These are phyloP conservation scores for Papiliotrema terrestris DNA, from an alignment of 1,284 basidiomycete genomes.

Conservation along the genomic window DNA sequence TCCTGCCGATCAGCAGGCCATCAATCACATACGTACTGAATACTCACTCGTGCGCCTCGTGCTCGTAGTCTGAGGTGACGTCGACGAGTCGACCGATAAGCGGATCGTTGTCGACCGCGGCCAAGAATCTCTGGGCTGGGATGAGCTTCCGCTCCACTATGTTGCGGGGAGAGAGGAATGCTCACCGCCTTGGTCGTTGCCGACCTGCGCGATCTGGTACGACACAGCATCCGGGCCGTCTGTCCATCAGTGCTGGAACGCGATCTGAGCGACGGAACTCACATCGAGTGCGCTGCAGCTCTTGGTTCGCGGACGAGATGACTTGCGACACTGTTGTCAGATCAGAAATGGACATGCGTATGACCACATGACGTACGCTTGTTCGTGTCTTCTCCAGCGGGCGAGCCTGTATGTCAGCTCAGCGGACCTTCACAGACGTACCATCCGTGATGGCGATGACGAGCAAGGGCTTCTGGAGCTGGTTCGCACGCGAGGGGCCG, in stretches of 20 bases:
- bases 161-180: background rate
- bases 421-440: constrained; percentile 1
- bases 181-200: constrained; percentile 47
- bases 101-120: constrained; percentile 49
- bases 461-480: constrained; percentile 51
- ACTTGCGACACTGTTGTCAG: constrained; percentile 41
- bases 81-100: constrained; percentile 49
- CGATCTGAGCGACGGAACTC: background rate
- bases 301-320: constrained; percentile 43
- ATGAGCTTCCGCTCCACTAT: background rate
- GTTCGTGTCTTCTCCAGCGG: constrained; percentile 49
- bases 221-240: constrained; percentile 51
- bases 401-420: constrained; percentile 19
- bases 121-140: constrained; percentile 29
- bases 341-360: background rate
- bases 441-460: constrained; percentile 51
- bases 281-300: constrained; percentile 45
- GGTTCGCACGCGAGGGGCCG: constrained; percentile 44
- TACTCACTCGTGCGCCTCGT: constrained; percentile 42
- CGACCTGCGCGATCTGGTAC: constrained; percentile 51
- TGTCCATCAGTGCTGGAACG: background rate
- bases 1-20: constrained; percentile 6
- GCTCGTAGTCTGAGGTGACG: constrained; percentile 48
- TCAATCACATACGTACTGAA: background rate
- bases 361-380: constrained; percentile 17